Percentiles rank a stretch among this genome's conserved stretches.
These are phyloP conservation scores for Ogataea philodendri DNA, from an alignment of 805 yeast genomes.

Conservation along the genomic window DNA sequence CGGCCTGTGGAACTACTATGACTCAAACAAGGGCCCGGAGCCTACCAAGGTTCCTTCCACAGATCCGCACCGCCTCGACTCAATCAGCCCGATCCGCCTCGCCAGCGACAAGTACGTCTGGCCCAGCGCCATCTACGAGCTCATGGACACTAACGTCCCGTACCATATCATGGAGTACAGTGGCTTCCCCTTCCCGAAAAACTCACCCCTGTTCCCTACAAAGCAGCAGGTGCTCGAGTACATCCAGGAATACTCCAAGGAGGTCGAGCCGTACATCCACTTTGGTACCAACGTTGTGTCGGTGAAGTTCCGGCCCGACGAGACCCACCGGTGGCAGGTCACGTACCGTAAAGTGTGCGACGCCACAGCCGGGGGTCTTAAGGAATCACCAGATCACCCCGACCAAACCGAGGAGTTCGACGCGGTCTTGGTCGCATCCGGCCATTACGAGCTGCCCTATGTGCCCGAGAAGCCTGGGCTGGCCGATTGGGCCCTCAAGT, in stretches of 20 bases:
- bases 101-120: slow-evolving; percentile 32
- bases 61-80: slow-evolving; percentile 23
- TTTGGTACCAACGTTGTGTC: slow-evolving; percentile 50
- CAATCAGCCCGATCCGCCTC: slow-evolving; percentile 13
- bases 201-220: slow-evolving; percentile 52
- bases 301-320: slow-evolving; percentile 30
- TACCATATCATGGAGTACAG: slow-evolving; percentile 65
- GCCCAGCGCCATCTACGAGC: slow-evolving; percentile 61
- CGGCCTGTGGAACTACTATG: slow-evolving; percentile 74
- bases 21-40: slow-evolving; percentile 21
- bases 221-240: slow-evolving; percentile 60
- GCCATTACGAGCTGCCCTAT: slow-evolving; percentile 60
- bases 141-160: slow-evolving; percentile 70
- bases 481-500: slow-evolving; percentile 41
- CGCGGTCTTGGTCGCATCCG: slow-evolving; percentile 62
- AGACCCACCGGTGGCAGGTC: slow-evolving; percentile 42
- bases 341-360: slow-evolving; percentile 34
- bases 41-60: slow-evolving; percentile 30
- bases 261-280: slow-evolving; percentile 38
- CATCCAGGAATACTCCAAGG: slow-evolving; percentile 49
- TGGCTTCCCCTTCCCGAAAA: slow-evolving; percentile 47
- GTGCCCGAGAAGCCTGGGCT: slow-evolving; percentile 59
- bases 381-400: slow-evolving; percentile 15
- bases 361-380: slow-evolving; percentile 35
- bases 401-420: slow-evolving; percentile 48